These are phyloP conservation scores for Tilletia caries DNA, from an alignment of 1,284 basidiomycete genomes.

Conservation along the genomic window DNA sequence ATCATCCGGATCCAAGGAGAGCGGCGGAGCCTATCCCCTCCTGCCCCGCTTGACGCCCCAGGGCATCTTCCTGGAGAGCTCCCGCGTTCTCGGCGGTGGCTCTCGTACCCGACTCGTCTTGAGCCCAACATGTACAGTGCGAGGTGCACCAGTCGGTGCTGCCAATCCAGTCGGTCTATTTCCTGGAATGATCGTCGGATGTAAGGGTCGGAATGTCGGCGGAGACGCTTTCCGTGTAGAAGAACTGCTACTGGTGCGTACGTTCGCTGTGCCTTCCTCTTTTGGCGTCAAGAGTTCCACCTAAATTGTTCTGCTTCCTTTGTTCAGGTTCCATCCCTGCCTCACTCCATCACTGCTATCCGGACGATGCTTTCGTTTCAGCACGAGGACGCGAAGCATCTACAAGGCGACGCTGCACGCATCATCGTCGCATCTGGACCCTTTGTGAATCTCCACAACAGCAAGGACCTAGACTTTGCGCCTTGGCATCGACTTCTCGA, in stretches of 20 bases:
- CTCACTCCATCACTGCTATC: conserved; percentile 32
- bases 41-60: conserved; percentile 1
- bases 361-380: conserved; percentile 31
- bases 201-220: conserved; percentile 88
- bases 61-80: conserved; percentile 37
- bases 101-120: conserved; percentile 37
- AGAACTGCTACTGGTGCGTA: conserved; percentile 71
- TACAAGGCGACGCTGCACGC: conserved; percentile 25
- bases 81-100: conserved; percentile 43
- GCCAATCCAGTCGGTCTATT: conserved; percentile 64
- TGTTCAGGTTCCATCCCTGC: conserved; percentile 38
- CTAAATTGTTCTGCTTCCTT: neutral
- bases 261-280: neutral
- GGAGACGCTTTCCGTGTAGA: conserved; percentile 78
- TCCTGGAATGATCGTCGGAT: conserved; percentile 79
- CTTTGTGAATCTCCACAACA: conserved; percentile 24
- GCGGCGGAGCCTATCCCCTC: neutral
- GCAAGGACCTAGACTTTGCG: conserved; percentile 34
- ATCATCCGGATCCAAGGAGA: neutral
- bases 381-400: conserved; percentile 8
- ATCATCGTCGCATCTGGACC: conserved; percentile 37
- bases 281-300: neutral
- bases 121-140: conserved; percentile 28
- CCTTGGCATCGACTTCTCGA: conserved; percentile 46
- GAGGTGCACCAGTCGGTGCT: conserved; percentile 24